Conservation (phyloP, 78 protist genomes). For the Guillardia theta region DNA sequence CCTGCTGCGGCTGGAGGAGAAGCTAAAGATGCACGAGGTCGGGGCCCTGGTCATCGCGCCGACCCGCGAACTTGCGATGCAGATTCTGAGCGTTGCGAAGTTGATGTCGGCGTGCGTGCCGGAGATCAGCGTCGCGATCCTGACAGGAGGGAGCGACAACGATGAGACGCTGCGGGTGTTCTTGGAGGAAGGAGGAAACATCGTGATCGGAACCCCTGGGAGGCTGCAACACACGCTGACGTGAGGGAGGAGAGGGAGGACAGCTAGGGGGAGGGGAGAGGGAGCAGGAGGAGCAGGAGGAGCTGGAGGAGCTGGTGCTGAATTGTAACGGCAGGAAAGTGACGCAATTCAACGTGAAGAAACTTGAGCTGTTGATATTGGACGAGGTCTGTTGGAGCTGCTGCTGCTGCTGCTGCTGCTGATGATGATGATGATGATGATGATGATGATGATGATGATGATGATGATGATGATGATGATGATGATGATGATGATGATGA, state of each 20-base stretch:
- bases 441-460: too few species aligned
- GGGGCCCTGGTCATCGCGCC: conserved; percentile 56
- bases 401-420: too few species aligned
- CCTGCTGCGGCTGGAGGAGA: conserved; percentile 37
- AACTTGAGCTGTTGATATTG: conserved; percentile 82
- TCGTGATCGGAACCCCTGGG: conserved; percentile 87
- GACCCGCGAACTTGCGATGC: conserved; percentile 39
- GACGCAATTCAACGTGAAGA: not conserved
- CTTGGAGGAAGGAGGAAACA: conserved; percentile 59
- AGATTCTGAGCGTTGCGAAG: conserved; percentile 17
- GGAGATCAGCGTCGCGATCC: not conserved
- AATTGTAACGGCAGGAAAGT: too few species aligned
- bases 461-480: too few species aligned
- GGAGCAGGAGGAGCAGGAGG: not conserved
- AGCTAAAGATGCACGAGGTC: not conserved
- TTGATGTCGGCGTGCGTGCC: not conserved
- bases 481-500: too few species aligned
- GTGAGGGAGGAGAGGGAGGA: not conserved
- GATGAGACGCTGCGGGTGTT: not conserved
- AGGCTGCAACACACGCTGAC: conserved; percentile 57
- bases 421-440: too few species aligned
- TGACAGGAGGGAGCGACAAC: conserved; percentile 46
- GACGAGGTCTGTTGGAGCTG: too few species aligned
- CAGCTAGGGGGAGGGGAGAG: conserved; percentile 47
- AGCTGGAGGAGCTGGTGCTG: not conserved